A percentile compares a stretch with the other conserved stretches of the same genome.
These are phyloP conservation scores for Hypericum androsaemum DNA, from an alignment of 345 rosid genomes.

Conservation along the genomic window DNA sequence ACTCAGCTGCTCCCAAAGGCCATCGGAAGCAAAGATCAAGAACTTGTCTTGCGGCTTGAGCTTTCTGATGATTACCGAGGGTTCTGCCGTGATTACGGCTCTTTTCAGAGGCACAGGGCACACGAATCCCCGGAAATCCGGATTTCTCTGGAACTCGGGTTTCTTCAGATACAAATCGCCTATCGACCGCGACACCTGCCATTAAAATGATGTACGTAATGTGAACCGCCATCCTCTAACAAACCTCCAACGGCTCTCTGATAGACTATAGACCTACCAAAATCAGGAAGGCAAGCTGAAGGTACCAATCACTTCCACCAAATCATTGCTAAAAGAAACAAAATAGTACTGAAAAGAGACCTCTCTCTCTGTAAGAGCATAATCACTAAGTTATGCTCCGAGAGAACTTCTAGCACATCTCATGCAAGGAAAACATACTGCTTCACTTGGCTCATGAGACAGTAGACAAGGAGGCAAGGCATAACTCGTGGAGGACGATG, in stretches of 20 bases:
- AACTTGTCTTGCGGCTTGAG: slow-evolving; percentile 67
- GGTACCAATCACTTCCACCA: neutral
- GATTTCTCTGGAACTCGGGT: slow-evolving; percentile 75
- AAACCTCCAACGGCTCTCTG: neutral
- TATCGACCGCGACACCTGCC: slow-evolving; percentile 92
- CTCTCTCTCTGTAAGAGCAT: slow-evolving; percentile 11
- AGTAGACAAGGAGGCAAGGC: slow-evolving; percentile 32
- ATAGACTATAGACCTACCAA: neutral
- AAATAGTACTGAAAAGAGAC: neutral
- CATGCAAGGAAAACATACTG: slow-evolving; percentile 25
- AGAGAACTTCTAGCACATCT: slow-evolving; percentile 21
- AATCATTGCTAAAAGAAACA: neutral
- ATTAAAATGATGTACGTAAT: neutral
- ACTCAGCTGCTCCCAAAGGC: slow-evolving; percentile 95
- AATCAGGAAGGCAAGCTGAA: too few species aligned
- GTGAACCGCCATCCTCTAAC: slow-evolving; percentile 7
- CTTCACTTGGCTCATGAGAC: slow-evolving; percentile 19
- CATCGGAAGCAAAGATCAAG: slow-evolving; percentile 95
- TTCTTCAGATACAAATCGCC: slow-evolving; percentile 93
- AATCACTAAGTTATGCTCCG: slow-evolving; percentile 7
- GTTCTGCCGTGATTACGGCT: slow-evolving; percentile 85
- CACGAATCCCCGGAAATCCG: slow-evolving; percentile 69
- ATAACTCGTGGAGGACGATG: slow-evolving; percentile 34
- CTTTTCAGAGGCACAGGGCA: slow-evolving; percentile 64
- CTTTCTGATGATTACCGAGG: slow-evolving; percentile 62